phyloP scores from a whole-genome alignment of 768 basidiomycete species.

The Lentinus tigrinus region DNA sequence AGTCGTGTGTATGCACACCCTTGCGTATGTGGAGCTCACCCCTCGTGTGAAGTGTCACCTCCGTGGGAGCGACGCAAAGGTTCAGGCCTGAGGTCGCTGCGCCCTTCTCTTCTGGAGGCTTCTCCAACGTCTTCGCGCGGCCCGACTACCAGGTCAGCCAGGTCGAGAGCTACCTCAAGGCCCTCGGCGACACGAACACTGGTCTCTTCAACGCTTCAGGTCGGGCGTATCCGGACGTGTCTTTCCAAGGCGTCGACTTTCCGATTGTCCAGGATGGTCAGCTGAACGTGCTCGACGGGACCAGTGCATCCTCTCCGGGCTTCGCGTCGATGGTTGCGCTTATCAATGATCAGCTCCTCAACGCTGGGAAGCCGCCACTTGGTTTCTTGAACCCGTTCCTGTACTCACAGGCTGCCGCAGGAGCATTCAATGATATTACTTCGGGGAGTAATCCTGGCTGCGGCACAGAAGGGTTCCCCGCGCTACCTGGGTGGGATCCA shows the following conservation, averaged over 20 bases:
- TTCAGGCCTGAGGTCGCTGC: constrained; percentile 53
- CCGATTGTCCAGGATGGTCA: constrained; percentile 19
- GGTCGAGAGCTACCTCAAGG: constrained; percentile 44
- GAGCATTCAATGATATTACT: constrained; percentile 34
- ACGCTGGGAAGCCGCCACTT: constrained; percentile 27
- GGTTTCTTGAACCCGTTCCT: constrained; percentile 39
- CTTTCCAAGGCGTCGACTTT: constrained; percentile 36
- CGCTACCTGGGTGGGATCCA: constrained; percentile 29
- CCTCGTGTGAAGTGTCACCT: constrained; percentile 39
- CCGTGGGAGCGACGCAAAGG: constrained; percentile 61
- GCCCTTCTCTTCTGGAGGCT: constrained; percentile 67
- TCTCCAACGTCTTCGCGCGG: constrained; percentile 59
- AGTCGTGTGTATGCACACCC: background rate
- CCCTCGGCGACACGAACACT: constrained; percentile 51
- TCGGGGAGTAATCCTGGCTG: constrained; percentile 33
- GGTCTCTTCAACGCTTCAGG: constrained; percentile 32
- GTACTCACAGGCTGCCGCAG: constrained; percentile 22
- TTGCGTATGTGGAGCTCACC: background rate
- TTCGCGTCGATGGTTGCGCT: constrained; percentile 34
- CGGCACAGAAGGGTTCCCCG: constrained; percentile 32
- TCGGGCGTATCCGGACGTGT: constrained; percentile 48
- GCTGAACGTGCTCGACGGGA: constrained; percentile 21
- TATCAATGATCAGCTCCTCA: constrained; percentile 33
- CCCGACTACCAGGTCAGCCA: constrained; percentile 52
- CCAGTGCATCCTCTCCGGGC: constrained; percentile 33